These are phyloP conservation scores for Penicillium sp. DNA, from an alignment of 2,329 filamentous ascomycete genomes.

Conservation along the genomic window DNA sequence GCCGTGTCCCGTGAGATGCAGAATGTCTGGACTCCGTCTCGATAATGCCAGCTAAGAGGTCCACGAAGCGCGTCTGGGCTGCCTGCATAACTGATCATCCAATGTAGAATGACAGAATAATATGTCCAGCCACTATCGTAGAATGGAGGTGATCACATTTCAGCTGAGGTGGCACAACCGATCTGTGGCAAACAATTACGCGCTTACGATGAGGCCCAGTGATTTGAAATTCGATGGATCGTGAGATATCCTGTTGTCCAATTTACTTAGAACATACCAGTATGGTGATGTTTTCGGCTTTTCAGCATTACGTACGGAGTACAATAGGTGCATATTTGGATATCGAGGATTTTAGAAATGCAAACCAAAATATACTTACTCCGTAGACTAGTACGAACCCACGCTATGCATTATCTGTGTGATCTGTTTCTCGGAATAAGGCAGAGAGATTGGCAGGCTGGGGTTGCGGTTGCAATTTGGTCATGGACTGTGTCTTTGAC, in stretches of 20 bases:
- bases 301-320: not conserved
- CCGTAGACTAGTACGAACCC: not conserved
- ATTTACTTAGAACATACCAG: not conserved
- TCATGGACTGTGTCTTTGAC: not conserved
- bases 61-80: not conserved
- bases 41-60: not conserved
- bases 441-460: not conserved
- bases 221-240: not conserved
- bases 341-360: not conserved
- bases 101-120: not conserved
- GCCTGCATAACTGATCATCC: not conserved
- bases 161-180: not conserved
- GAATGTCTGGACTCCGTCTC: not conserved
- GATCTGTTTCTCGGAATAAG: not conserved
- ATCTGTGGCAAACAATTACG: not conserved
- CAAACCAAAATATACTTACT: not conserved
- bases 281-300: not conserved
- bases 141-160: slow-evolving; percentile 6
- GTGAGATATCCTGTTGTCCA: not conserved
- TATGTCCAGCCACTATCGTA: not conserved
- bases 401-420: not conserved
- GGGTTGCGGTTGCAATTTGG: slow-evolving; percentile 2
- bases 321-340: not conserved
- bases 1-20: not conserved
- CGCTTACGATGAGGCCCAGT: not conserved